Percentiles rank a stretch among this genome's conserved stretches.
phyloP scores from a whole-genome alignment of 1,284 basidiomycete genomes.

The Butyriboletus appendiculatus region DNA sequence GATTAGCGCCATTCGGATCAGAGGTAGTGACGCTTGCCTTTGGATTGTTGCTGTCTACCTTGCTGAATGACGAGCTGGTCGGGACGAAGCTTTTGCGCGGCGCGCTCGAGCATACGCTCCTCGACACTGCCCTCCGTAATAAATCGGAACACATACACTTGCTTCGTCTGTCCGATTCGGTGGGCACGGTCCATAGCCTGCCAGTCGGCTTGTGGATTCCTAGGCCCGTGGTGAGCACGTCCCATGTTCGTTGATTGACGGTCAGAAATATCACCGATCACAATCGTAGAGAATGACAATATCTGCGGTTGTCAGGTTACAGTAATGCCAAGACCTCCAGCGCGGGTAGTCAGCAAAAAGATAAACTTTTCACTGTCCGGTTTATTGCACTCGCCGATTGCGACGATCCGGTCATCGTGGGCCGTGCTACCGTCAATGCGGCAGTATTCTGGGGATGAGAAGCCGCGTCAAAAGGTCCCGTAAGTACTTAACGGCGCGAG shows the following conservation, averaged over 20 bases:
- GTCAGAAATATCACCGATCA: slow-evolving; percentile 70
- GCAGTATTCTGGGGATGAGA: slow-evolving; percentile 74
- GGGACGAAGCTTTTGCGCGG: slow-evolving; percentile 93
- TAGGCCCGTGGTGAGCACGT: slow-evolving; percentile 29
- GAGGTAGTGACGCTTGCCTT: slow-evolving; percentile 44
- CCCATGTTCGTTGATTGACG: slow-evolving; percentile 5
- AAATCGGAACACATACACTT: slow-evolving; percentile 98
- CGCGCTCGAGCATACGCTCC: slow-evolving; percentile 95
- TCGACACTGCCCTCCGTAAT: slow-evolving; percentile 97
- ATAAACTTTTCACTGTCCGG: slow-evolving; percentile 96
- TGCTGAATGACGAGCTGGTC: slow-evolving; percentile 99
- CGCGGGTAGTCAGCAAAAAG: slow-evolving; percentile 96
- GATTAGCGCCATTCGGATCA: neutral
- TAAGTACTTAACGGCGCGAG: neutral
- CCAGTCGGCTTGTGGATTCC: slow-evolving; percentile 98
- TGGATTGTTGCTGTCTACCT: slow-evolving; percentile 74
- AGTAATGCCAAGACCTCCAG: slow-evolving; percentile 98
- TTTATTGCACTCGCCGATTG: slow-evolving; percentile 98
- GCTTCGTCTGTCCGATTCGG: slow-evolving; percentile 98
- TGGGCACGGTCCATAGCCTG: slow-evolving; percentile 99
- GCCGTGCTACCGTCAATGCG: slow-evolving; percentile 96
- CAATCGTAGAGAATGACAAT: slow-evolving; percentile 97
- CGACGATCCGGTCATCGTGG: slow-evolving; percentile 93
- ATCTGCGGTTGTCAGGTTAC: slow-evolving; percentile 95
- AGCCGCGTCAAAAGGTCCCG: neutral